Evolutionary conservation across 768 basidiomycete genomes (phyloP), one percentile per base, ranked within the genome.

Genomic region (Pisolithus marmoratus): DNA sequence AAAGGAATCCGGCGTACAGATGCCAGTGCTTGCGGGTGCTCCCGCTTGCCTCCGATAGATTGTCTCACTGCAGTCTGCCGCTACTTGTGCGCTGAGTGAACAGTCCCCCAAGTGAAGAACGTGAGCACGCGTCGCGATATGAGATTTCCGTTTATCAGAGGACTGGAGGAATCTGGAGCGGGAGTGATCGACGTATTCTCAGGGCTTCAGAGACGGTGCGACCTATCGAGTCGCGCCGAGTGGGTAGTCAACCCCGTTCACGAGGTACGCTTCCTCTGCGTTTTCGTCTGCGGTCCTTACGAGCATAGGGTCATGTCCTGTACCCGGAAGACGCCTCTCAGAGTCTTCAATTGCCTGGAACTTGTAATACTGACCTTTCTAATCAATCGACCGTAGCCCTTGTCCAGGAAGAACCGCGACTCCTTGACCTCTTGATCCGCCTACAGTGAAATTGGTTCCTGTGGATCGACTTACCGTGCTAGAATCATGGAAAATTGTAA

Each of bases 331-430:
- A 36, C 72, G 62, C 40, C 89, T 70, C n/a, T 63, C 60, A 1
- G 78, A 74, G 57, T 85, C 85, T 61, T 87, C 87, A 22, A 71
- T 69, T 20, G 87, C 74, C 37, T 68, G 64, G 53, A 87, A 70
- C 48, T 71, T 63, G 44, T 81, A 73, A 51, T 85, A n/a, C n/a
- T 84, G 8, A 90, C 72, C 61, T 84, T 80, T 0, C 85, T 87
- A 14, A 90, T 73, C 11, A 90, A 74, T 55, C 87, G 81, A 2
- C 87, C 87, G 42, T 76, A 83, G 38, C 80, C 75, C 63, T 90
- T 79, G 62, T 91, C 81, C 49, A 90, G 76, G 54, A 88, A 76
- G 29, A 37, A 90, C 80, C 27, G 90, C 78, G 79, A 5, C 87
- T 85, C 38, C 74, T 57, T 76, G 74, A 42, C 71, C 63, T 24